A percentile compares a stretch with the other conserved stretches of the same genome.
Evolutionary conservation across 1,284 basidiomycete species (phyloP).

Genomic region (Chalciporus sp.): DNA sequence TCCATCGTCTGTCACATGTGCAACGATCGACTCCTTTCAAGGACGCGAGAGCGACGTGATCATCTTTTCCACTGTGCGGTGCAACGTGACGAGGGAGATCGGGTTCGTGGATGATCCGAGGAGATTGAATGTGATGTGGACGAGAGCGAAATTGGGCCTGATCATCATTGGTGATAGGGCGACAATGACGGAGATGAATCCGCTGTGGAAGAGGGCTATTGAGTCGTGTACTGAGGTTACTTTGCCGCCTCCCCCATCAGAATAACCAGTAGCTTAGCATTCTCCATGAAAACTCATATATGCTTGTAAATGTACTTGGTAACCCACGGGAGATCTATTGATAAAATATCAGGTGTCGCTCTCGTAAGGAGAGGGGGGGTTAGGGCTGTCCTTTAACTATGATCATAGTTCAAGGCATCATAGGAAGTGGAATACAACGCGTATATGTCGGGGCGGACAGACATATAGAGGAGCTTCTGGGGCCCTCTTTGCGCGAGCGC

Average conservation of each 20-base stretch:
- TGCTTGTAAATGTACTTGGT: too few species aligned
- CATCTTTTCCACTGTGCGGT: constrained; percentile 71
- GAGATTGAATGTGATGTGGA: constrained; percentile 74
- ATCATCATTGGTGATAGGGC: constrained; percentile 65
- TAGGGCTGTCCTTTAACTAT: too few species aligned
- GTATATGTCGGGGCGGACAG: too few species aligned
- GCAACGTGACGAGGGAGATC: constrained; percentile 58
- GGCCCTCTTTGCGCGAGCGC: too few species aligned
- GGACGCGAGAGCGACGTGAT: constrained; percentile 75
- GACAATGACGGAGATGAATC: constrained; percentile 50
- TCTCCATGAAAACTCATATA: too few species aligned
- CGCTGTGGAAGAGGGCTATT: constrained; percentile 56
- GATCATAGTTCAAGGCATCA: too few species aligned
- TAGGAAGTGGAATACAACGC: too few species aligned
- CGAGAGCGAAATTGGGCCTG: constrained; percentile 62
- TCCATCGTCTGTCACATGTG: constrained; percentile 45
- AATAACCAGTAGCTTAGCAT: background rate
- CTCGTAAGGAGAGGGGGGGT: too few species aligned
- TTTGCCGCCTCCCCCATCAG: constrained; percentile 8
- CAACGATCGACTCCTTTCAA: constrained; percentile 76
- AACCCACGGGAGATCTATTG: background rate
- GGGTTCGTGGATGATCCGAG: constrained; percentile 68
- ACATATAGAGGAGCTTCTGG: too few species aligned
- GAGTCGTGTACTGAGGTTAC: constrained; percentile 42
- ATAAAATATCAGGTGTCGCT: too few species aligned